These are phyloP conservation scores for Lentinula detonsa DNA, from an alignment of 768 basidiomycete genomes.

Conservation along the genomic window DNA sequence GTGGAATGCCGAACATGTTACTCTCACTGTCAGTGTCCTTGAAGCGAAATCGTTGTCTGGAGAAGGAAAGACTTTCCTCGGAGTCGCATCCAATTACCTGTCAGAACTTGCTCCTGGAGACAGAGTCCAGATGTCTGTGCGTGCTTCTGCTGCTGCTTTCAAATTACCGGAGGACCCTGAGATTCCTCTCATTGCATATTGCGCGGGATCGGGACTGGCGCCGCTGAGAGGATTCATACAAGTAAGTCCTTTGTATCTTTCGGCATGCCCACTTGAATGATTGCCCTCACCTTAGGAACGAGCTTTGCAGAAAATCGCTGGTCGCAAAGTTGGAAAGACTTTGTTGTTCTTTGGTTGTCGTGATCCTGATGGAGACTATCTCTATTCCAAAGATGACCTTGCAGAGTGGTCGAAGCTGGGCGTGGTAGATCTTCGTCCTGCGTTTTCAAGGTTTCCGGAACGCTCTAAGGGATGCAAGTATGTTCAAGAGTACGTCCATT, in stretches of 20 bases:
- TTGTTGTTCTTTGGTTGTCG: slow-evolving; percentile 45
- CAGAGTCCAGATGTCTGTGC: slow-evolving; percentile 35
- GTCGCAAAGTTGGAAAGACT: slow-evolving; percentile 32
- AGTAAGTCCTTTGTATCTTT: neutral
- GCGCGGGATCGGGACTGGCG: slow-evolving; percentile 41
- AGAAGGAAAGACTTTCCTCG: slow-evolving; percentile 27
- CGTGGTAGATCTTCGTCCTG: slow-evolving; percentile 37
- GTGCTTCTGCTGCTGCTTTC: slow-evolving; percentile 32
- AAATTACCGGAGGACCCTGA: slow-evolving; percentile 35
- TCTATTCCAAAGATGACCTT: slow-evolving; percentile 36
- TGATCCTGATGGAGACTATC: slow-evolving; percentile 31
- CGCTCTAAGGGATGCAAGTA: slow-evolving; percentile 27
- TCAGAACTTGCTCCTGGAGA: slow-evolving; percentile 32
- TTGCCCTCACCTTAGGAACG: slow-evolving; percentile 26
- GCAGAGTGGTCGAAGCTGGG: slow-evolving; percentile 34
- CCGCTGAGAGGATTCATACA: slow-evolving; percentile 46
- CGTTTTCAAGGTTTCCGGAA: slow-evolving; percentile 29
- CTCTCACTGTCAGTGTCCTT: slow-evolving; percentile 40
- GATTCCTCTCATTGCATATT: slow-evolving; percentile 39
- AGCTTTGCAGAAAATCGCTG: slow-evolving; percentile 35
- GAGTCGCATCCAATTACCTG: slow-evolving; percentile 42
- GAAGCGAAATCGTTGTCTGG: slow-evolving; percentile 30
- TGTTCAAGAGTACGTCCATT: slow-evolving; percentile 28
- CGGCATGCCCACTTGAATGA: neutral
- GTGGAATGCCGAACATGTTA: slow-evolving; percentile 32